Evolutionary conservation across 1,139 yeast genomes (phyloP), one percentile per base, ranked within the genome.

Genomic region (Wickerhamomyces sp.): DNA sequence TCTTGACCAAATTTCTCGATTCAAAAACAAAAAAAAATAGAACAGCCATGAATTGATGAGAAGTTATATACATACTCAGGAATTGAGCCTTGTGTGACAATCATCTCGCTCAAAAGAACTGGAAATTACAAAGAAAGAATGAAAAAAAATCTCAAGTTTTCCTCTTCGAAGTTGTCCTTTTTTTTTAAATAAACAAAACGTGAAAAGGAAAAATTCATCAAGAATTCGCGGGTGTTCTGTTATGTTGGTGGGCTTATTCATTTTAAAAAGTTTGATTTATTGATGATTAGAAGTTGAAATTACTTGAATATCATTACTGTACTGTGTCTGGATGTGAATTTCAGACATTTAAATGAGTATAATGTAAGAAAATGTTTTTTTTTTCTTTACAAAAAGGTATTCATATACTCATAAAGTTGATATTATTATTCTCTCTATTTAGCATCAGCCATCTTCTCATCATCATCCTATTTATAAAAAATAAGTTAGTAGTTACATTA

Each of bases 11-110:
- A 18, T 18, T 18, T 18, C 23, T 18, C 23, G 23, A 5, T 18
- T 18, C 23, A 18, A 18, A 18, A 18, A 18, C n/a, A n/a, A n/a
- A n/a, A n/a, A n/a, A n/a, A n/a, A n/a, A n/a, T n/a, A n/a, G n/a
- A n/a, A n/a, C 23, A 5, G 23, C 23, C 23, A 18, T 18, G 23
- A n/a, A 18, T 18, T 4, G 23, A 18, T 5, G 23, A 18, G 23
- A 5, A 5, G 23, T 18, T 29, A 29, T 30, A 7, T 27, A 65
- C 73, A 45, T 61, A 65, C 66, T 76, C 81, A 11, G 81, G 81
- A 51, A 76, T 73, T 32, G 80, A 75, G 11, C 76, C 73, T 53
- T 75, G 79, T 13, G 76, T 65, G 38, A 69, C 63, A 57, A 63
- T 61, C 58, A 55, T 56, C 33, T 18, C 23, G 23, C 23, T 18